Evolutionary conservation across 2,329 filamentous ascomycete species (phyloP).

Genomic region (Aspergillus arachidicola): DNA sequence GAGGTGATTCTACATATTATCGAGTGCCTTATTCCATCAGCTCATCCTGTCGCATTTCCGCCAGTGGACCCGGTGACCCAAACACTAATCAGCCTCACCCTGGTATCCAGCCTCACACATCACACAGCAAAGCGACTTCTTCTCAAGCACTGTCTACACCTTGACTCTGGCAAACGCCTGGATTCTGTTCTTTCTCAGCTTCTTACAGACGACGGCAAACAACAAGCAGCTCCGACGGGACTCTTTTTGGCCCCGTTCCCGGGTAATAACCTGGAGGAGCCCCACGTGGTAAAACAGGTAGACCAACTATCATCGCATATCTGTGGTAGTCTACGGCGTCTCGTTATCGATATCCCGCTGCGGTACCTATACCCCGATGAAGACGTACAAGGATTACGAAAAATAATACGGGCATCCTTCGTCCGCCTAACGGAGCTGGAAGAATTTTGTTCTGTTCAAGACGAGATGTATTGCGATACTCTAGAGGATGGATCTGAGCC

Average conservation of each 20-base stretch:
- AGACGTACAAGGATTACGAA: slow-evolving; percentile 6
- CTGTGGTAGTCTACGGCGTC: neutral
- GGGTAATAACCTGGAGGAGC: slow-evolving; percentile 7
- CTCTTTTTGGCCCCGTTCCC: slow-evolving; percentile 16
- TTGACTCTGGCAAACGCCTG: slow-evolving; percentile 3
- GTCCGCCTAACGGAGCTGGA: slow-evolving; percentile 14
- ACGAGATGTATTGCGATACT: slow-evolving; percentile 17
- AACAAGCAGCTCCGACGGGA: neutral
- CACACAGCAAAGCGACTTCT: slow-evolving; percentile 15
- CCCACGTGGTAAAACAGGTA: neutral
- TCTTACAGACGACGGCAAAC: neutral
- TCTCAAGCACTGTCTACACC: slow-evolving; percentile 16
- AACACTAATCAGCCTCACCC: slow-evolving; percentile 15
- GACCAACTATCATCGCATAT: neutral
- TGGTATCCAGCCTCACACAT: slow-evolving; percentile 16
- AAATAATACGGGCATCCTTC: slow-evolving; percentile 14
- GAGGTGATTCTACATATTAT: slow-evolving; percentile 20
- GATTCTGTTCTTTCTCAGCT: slow-evolving; percentile 2
- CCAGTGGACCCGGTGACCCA: slow-evolving; percentile 13
- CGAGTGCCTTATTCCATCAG: slow-evolving; percentile 13
- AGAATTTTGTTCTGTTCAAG: slow-evolving; percentile 16
- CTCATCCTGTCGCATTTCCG: slow-evolving; percentile 8
- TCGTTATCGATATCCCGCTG: slow-evolving; percentile 9
- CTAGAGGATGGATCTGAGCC: slow-evolving; percentile 3
- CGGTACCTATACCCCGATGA: slow-evolving; percentile 14